Evolutionary conservation across 2,329 filamentous ascomycete species (phyloP).

Genomic region (Ophiostoma australiae): DNA sequence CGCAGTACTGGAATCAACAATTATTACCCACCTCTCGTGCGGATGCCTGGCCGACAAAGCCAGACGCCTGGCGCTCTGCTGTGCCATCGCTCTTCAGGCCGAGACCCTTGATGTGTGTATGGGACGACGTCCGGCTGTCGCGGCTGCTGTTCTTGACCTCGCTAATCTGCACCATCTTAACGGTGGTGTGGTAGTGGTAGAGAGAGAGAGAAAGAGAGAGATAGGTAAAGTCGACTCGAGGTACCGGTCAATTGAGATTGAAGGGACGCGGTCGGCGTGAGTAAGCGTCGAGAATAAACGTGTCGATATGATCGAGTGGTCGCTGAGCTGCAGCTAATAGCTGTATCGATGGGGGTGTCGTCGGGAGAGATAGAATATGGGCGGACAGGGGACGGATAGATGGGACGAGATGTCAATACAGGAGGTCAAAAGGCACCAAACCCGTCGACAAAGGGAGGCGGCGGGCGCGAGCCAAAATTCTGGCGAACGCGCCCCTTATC

Average conservation of each 20-base stretch:
- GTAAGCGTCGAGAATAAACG: background rate
- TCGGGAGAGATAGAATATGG: background rate
- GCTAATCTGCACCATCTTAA: constrained; percentile 78
- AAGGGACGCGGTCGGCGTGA: background rate
- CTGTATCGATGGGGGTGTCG: background rate
- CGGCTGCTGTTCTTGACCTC: constrained; percentile 92
- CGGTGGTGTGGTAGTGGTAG: background rate
- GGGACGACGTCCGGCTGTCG: constrained; percentile 91
- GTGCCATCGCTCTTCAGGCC: constrained; percentile 81
- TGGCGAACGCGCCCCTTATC: constrained; percentile 25
- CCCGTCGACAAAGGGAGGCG: constrained; percentile 17
- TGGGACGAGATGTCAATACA: background rate
- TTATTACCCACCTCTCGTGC: constrained; percentile 70
- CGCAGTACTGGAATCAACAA: no score
- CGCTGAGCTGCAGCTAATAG: background rate
- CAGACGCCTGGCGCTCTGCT: constrained; percentile 71
- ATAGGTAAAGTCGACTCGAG: background rate
- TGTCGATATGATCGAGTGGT: background rate
- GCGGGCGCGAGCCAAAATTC: constrained; percentile 25
- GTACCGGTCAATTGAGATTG: background rate
- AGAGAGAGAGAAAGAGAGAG: background rate
- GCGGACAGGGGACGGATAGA: background rate
- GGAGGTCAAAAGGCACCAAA: constrained; percentile 17
- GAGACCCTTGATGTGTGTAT: constrained; percentile 96
- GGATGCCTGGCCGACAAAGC: constrained; percentile 82